Percentiles rank a stretch among this genome's conserved stretches.
These are phyloP conservation scores for Drechslerella coelobrocha DNA, from an alignment of 2,329 filamentous ascomycete genomes.

Conservation along the genomic window DNA sequence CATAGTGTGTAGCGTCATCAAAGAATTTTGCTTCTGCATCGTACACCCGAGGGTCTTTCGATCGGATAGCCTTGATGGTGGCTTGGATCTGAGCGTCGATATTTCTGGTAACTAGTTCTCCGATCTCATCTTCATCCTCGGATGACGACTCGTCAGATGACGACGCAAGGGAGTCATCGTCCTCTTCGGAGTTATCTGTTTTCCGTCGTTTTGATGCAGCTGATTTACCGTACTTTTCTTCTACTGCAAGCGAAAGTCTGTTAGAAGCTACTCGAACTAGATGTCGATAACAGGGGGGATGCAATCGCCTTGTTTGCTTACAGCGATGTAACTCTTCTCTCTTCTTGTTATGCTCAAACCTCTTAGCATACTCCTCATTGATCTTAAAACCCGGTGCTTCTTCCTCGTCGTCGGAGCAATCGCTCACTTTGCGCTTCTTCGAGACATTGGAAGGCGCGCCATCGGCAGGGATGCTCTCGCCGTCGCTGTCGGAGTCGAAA, in stretches of 20 bases:
- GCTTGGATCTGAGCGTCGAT: slow-evolving; percentile 87
- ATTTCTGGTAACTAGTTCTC: slow-evolving; percentile 81
- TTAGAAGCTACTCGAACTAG: slow-evolving; percentile 54
- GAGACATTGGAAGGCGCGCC: slow-evolving; percentile 4
- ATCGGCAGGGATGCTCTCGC: slow-evolving; percentile 3
- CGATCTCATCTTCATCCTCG: slow-evolving; percentile 89
- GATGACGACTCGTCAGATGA: slow-evolving; percentile 71
- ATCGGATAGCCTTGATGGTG: slow-evolving; percentile 83
- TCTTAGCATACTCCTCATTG: slow-evolving; percentile 85
- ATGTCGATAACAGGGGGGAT: slow-evolving; percentile 48
- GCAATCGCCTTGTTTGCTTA: slow-evolving; percentile 53
- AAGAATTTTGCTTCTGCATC: slow-evolving; percentile 82
- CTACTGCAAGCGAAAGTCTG: slow-evolving; percentile 65
- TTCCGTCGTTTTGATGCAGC: slow-evolving; percentile 39
- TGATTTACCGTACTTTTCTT: slow-evolving; percentile 78
- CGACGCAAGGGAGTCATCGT: slow-evolving; percentile 60
- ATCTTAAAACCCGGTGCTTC: slow-evolving; percentile 74
- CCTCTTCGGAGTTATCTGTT: slow-evolving; percentile 37
- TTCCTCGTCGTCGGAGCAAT: slow-evolving; percentile 54
- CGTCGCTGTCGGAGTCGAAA: slow-evolving; percentile 40
- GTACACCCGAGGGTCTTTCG: slow-evolving; percentile 90
- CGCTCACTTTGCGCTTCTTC: slow-evolving; percentile 42
- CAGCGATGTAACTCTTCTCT: slow-evolving; percentile 79
- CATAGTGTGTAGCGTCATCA: slow-evolving; percentile 67
- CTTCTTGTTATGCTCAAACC: slow-evolving; percentile 98